phyloP scores from a whole-genome alignment of 2,329 filamentous ascomycete genomes.

The Cyanodermella asteris region DNA sequence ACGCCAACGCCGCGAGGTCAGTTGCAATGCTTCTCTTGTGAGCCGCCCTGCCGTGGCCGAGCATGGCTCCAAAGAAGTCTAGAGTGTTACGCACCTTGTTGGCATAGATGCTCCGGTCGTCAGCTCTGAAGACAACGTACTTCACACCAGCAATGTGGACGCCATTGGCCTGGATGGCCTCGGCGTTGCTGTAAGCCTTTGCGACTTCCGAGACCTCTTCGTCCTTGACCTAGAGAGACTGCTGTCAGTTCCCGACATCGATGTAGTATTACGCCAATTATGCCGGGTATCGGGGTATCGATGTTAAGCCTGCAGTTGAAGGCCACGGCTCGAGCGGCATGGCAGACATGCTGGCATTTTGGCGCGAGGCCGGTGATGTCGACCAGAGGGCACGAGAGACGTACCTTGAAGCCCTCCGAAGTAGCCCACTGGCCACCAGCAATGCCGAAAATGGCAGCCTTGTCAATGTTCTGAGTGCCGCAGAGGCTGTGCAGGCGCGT shows the following conservation, averaged over 20 bases:
- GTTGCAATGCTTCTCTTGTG: conserved; percentile 1
- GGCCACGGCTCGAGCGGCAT: no score
- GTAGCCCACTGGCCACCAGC: conserved; percentile 63
- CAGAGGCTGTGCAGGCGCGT: conserved; percentile 44
- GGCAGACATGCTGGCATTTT: background rate
- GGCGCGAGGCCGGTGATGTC: conserved; percentile 1
- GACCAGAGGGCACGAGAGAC: conserved; percentile 10
- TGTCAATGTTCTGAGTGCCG: conserved; percentile 56
- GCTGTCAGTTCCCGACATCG: no score
- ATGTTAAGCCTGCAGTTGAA: no score
- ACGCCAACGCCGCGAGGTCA: background rate
- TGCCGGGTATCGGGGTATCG: conserved; percentile 25
- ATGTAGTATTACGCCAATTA: no score
- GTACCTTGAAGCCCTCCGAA: conserved; percentile 51
- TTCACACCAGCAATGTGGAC: conserved; percentile 55
- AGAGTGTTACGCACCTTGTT: conserved; percentile 44
- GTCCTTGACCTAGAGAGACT: conserved; percentile 6
- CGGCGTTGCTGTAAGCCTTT: no score
- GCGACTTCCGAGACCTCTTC: conserved; percentile 37
- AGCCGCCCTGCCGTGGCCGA: background rate
- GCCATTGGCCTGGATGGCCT: conserved; percentile 49
- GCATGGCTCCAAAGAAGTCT: background rate
- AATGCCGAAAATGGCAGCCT: conserved; percentile 63
- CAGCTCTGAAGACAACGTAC: conserved; percentile 55
- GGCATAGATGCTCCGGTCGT: conserved; percentile 61